Conservation (phyloP, 768 basidiomycete species). For the Strobilomyces confusus region DNA sequence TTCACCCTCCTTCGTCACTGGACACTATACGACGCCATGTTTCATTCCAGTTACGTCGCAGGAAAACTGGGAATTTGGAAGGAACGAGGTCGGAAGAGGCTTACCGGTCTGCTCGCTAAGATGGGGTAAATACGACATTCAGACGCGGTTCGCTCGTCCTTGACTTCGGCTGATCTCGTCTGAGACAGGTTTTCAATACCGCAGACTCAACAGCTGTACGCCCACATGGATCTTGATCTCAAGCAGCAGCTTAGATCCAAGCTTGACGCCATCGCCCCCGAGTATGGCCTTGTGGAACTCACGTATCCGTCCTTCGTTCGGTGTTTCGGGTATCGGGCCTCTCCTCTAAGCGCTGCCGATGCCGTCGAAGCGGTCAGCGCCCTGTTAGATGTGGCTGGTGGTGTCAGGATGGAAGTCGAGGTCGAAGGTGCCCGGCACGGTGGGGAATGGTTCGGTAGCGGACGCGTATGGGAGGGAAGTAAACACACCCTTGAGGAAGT, state of each 20-base stretch:
- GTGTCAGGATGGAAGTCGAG: constrained; percentile 88
- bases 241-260: constrained; percentile 77
- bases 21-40: constrained; percentile 98
- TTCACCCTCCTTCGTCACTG: constrained; percentile 97
- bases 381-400: constrained; percentile 85
- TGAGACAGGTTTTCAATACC: constrained; percentile 78
- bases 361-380: constrained; percentile 87
- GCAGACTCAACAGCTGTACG: constrained; percentile 90
- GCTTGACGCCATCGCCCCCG: constrained; percentile 85
- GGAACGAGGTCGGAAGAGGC: constrained; percentile 82
- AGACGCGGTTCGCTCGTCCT: neutral
- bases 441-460: constrained; percentile 94
- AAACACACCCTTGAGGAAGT: constrained; percentile 35
- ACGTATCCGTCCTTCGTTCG: constrained; percentile 92
- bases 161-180: constrained; percentile 8
- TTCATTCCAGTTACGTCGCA: constrained; percentile 94
- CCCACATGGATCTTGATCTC: constrained; percentile 96
- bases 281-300: constrained; percentile 92
- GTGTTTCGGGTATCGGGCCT: constrained; percentile 84
- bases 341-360: constrained; percentile 88
- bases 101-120: constrained; percentile 92
- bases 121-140: constrained; percentile 73
- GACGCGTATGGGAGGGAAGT: constrained; percentile 67
- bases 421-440: constrained; percentile 83
- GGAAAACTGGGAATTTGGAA: constrained; percentile 96